Base-by-base conservation (phyloP, 495 filamentous ascomycete species). In the Melanomma pulvis-pyrius region DNA sequence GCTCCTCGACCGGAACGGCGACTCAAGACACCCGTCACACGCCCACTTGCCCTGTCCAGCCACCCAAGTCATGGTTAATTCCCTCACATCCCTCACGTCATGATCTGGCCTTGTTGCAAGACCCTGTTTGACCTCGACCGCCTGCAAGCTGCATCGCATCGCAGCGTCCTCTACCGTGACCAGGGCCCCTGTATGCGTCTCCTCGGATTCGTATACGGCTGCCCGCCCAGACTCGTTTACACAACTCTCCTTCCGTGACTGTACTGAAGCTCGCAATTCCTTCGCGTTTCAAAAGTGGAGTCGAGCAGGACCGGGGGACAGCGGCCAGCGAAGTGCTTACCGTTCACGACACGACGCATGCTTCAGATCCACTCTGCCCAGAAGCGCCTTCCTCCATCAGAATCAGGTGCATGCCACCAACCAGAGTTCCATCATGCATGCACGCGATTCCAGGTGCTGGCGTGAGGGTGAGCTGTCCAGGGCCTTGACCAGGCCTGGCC, bases 11-110 rank as follows among this genome's bases (percentile, higher is more conserved):
- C 22, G 54, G 59, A 63, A 58, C 6, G 36, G 34, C 39, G 19
- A 56, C 24, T 28, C 47, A 17, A 21, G 17, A 17, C 32, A 50
- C 22, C 56, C 17, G 64, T 67, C 64, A 67, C 64, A 67, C 58
- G 64, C 51, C 58, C 58, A 39, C 36, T 32, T 67, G 12, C 57
- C 63, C 24, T 41, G 54, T 61, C 8, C 5, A 55, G 39, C 39
- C 17, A 29, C 26, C 8, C 28, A 2, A 25, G 26, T 12, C 34
- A 19, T 55, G 30, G 52, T 58, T 58, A 52, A 65, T 63, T 34
- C 3, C 12, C 50, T 63, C 28, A 36, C 17, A 26, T 34, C 13
- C 39, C 50, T 63, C 36, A 47, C 13, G 50, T 34, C 61, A 56
- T 56, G 28, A 22, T 19, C 28, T 44, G 28, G 15, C 9, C 13